A percentile compares a stretch with the other conserved stretches of the same genome.
phyloP scores from a whole-genome alignment of 2,329 filamentous ascomycete genomes.

The Colletotrichum sojae region DNA sequence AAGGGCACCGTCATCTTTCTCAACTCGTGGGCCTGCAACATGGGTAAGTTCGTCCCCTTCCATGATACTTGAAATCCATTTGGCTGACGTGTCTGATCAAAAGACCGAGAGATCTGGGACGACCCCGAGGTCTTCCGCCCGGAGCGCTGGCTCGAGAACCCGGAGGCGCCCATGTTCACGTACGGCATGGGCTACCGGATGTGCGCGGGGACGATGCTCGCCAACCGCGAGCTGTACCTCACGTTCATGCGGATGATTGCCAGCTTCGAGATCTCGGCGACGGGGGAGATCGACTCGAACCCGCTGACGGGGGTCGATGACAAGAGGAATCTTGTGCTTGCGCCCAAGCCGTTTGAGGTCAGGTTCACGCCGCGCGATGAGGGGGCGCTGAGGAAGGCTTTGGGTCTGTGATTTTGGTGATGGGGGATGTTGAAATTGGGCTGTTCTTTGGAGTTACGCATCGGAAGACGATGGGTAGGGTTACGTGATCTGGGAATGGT shows the following conservation, averaged over 20 bases:
- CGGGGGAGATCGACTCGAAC: conserved; percentile 34
- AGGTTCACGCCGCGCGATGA: conserved; percentile 31
- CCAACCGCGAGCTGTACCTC: conserved; percentile 67
- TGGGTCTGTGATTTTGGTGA: conserved; percentile 11
- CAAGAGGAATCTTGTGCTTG: conserved; percentile 31
- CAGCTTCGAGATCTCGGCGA: conserved; percentile 61
- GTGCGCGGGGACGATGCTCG: conserved; percentile 68
- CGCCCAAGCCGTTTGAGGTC: conserved; percentile 12
- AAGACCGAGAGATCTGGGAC: conserved; percentile 73
- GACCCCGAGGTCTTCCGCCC: conserved; percentile 73
- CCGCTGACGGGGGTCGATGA: conserved; percentile 34
- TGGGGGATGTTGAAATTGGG: too few relatives aligned
- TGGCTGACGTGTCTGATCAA: background rate
- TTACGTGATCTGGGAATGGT: too few relatives aligned
- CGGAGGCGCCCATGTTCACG: conserved; percentile 63
- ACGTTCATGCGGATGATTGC: conserved; percentile 65
- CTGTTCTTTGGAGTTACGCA: too few relatives aligned
- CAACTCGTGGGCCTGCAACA: conserved; percentile 49
- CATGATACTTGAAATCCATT: too few relatives aligned
- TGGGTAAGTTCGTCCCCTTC: conserved; percentile 41
- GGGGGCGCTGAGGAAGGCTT: conserved; percentile 1
- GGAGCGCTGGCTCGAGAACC: conserved; percentile 57
- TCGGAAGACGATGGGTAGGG: too few relatives aligned
- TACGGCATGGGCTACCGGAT: conserved; percentile 69
- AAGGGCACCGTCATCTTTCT: conserved; percentile 63